Base-by-base conservation (phyloP, 768 basidiomycete species). In the Cystobasidium ongulense region DNA sequence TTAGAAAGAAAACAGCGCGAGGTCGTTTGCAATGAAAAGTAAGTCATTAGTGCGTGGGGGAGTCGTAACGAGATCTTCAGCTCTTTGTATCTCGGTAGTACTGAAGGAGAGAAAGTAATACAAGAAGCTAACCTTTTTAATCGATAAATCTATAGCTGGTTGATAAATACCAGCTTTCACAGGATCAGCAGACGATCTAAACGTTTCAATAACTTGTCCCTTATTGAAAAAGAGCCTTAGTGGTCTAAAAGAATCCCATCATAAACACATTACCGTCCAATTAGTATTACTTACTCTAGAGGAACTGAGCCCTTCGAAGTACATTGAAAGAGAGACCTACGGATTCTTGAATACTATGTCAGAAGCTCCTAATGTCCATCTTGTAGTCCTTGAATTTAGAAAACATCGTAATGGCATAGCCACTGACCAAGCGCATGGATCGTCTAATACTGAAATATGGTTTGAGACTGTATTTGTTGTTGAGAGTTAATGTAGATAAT, bases 151-250 rank as follows among this genome's bases (percentile, higher is more conserved):
- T 36, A 75, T 62, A 4, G 74, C 66, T 27, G 39, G 31, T 68
- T 75, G 74, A 61, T 75, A 75, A 1, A 75, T 70, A 13, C 74
- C 74, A n/a, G 67, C 66, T 18, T 59, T 53, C 2, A 52, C 8
- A 35, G 54, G 66, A 36, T 72, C 68, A 21, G 50, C 53, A 11
- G 68, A 54, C 1, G 53, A 29, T n/a, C 68, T 36, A 43, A 57
- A 71, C 13, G 74, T 75, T 41, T 72, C 70, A 17, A 75, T 35
- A n/a, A 75, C 74, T 63, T 75, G 74, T 1, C 74, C 74, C 25
- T 46, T 72, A 33, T 33, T 50, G 41, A 75, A 75, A 35, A 72
- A 75, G 39, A 33, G 33, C 10, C 35, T 8, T 18, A 53, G 35
- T 13, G 54, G 54, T 27, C 68, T 71, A 18, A 23, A 8, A 57